Evolutionary conservation across 1,139 yeast genomes (phyloP).

Genomic region (Blastobotrys illinoisensis): DNA sequence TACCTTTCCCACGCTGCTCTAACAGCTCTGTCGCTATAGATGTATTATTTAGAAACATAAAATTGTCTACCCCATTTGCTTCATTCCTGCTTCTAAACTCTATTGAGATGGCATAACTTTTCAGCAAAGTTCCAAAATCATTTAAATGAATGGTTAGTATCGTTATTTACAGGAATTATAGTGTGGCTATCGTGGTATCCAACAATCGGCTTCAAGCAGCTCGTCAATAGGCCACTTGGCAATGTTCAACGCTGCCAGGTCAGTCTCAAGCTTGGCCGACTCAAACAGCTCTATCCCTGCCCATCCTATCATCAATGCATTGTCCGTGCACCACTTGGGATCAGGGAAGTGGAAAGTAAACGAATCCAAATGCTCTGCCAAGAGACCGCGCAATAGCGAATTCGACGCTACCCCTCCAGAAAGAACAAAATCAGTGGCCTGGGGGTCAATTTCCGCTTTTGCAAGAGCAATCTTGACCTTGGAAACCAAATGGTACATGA

Average conservation of each 20-base stretch:
- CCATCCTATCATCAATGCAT: conserved; percentile 96
- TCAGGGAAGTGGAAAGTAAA: conserved; percentile 58
- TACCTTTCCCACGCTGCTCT: no score
- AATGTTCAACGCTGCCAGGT: conserved; percentile 50
- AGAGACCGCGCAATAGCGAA: conserved; percentile 46
- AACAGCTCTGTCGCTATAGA: background rate
- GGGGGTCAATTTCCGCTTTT: conserved; percentile 27
- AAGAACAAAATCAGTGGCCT: conserved; percentile 60
- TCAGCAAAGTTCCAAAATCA: no score
- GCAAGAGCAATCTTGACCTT: conserved; percentile 51
- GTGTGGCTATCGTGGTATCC: conserved; percentile 3
- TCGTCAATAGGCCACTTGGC: conserved; percentile 63
- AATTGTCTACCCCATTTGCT: no score
- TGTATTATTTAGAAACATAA: no score
- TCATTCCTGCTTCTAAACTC: no score
- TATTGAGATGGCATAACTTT: no score
- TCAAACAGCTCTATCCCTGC: conserved; percentile 89
- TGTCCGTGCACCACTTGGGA: conserved; percentile 77
- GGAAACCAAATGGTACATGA: conserved; percentile 66
- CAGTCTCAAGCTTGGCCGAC: conserved; percentile 39
- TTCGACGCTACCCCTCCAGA: conserved; percentile 97
- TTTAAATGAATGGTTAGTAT: background rate
- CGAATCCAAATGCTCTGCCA: conserved; percentile 36
- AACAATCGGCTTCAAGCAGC: conserved; percentile 14
- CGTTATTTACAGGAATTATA: background rate